Conservation (phyloP, 768 basidiomycete species). For the Podaxis pistillaris region DNA sequence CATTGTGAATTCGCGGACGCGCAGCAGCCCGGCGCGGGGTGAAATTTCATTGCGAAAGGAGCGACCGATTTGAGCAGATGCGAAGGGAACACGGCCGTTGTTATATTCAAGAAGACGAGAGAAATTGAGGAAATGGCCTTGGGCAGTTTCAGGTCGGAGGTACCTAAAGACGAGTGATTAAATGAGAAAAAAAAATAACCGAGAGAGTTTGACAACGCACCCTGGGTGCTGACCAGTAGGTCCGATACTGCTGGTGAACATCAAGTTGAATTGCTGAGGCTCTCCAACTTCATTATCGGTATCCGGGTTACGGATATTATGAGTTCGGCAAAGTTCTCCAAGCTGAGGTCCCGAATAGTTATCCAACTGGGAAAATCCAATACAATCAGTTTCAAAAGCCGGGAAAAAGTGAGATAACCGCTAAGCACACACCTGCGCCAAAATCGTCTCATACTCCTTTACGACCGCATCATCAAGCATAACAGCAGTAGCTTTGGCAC, state of each 20-base stretch:
- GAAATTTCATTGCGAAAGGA: conserved; percentile 99
- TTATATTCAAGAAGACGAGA: conserved; percentile 96
- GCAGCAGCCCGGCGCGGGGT: conserved; percentile 91
- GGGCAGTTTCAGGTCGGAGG: conserved; percentile 97
- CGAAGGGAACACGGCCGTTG: conserved; percentile 94
- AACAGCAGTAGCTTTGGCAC: conserved; percentile 63
- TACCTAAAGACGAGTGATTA: conserved; percentile 48
- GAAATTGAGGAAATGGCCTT: conserved; percentile 99
- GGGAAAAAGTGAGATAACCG: conserved; percentile 1
- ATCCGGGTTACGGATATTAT: conserved; percentile 85
- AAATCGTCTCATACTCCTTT: conserved; percentile 72
- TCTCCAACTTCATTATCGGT: conserved; percentile 91
- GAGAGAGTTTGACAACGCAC: conserved; percentile 37
- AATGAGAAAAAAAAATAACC: conserved; percentile 3
- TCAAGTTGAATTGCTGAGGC: conserved; percentile 96
- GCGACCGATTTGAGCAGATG: conserved; percentile 94
- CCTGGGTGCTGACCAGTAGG: conserved; percentile 97
- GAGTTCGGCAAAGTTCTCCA: conserved; percentile 78
- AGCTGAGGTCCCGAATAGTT: conserved; percentile 90
- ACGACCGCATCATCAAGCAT: conserved; percentile 73
- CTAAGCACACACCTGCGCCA: conserved; percentile 77
- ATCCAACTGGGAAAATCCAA: conserved; percentile 61
- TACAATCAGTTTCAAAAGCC: conserved; percentile 1
- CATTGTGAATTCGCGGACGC: conserved; percentile 99
- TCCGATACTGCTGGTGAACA: conserved; percentile 97